Base-by-base conservation (phyloP, 495 filamentous ascomycete genomes). In the Xylaria longipes region DNA sequence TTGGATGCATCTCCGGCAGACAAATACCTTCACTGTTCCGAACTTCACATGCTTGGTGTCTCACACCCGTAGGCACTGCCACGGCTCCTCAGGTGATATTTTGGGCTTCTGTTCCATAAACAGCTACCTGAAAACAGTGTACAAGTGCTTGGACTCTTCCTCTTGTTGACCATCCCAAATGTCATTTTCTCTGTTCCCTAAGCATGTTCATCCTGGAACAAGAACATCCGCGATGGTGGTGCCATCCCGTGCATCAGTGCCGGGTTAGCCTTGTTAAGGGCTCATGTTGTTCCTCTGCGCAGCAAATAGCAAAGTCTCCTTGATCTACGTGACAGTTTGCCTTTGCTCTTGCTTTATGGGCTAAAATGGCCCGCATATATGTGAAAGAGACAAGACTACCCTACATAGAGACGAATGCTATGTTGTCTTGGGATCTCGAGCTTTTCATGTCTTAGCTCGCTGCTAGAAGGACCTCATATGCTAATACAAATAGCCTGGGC, bases 371-470 rank as follows among this genome's bases (percentile, higher is more conserved):
- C 48, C 4, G 35, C 58, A 56, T 56, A 41, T 43, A 17, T 29
- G 29, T 77, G 70, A 79, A 79, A 74, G 76, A 71, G 63, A 70
- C 62, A 62, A 41, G 43, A 68, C 70, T 68, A 35, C 68, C 45
- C 71, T 70, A 69, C 37, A 64, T n/a, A 62, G 54, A 70, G 54
- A 27, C 66, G 9, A 31, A 63, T 52, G 25, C 15, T 60, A 48
- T 45, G 64, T 54, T 71, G 45, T 65, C 77, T 77, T 75, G 57
- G 71, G 48, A 62, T 46, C 72, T 61, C 65, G 27, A 46, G 63
- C 31, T 73, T 67, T 65, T 41, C 67, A 45, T 73, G 73, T 74
- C 73, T 76, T 70, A 68, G 68, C 29, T 75, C 67, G 31, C 61
- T 68, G 31, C 12, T 25, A 69, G 27, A 63, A 37, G 43, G 22